phyloP scores from a whole-genome alignment of 2,329 filamentous ascomycete species.

The Pestalotiopsis sp. region DNA sequence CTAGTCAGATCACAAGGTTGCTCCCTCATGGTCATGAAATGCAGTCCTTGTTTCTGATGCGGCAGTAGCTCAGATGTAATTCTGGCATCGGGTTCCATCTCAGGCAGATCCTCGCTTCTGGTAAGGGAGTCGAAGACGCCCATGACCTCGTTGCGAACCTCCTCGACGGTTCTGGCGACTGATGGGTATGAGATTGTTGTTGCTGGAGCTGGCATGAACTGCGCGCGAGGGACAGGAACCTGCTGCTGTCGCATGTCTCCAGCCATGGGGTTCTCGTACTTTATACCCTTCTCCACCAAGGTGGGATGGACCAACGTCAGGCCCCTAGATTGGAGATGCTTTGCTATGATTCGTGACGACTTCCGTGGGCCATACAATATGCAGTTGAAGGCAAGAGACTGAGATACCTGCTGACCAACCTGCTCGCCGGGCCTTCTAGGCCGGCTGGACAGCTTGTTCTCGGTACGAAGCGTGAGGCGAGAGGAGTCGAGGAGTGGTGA shows the following conservation, averaged over 20 bases:
- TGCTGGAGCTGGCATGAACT: conserved; percentile 15
- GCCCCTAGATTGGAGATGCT: conserved; percentile 63
- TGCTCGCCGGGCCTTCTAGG: conserved; percentile 63
- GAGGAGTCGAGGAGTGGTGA: conserved; percentile 71
- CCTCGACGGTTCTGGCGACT: conserved; percentile 70
- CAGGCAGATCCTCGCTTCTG: conserved; percentile 72
- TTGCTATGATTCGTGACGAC: conserved; percentile 65
- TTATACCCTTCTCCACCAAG: conserved; percentile 65
- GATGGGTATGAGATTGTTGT: conserved; percentile 24
- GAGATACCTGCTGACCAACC: conserved; percentile 62
- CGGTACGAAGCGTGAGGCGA: conserved; percentile 65
- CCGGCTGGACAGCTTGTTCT: conserved; percentile 69
- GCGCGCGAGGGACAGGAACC: conserved; percentile 13
- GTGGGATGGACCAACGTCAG: conserved; percentile 68
- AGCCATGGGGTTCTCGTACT: conserved; percentile 70
- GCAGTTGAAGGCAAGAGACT: conserved; percentile 64
- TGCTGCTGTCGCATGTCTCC: conserved; percentile 35
- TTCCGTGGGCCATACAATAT: conserved; percentile 78
- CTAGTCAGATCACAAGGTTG: conserved; percentile 59
- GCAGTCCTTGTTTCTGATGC: conserved; percentile 88
- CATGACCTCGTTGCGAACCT: conserved; percentile 81
- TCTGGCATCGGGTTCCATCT: conserved; percentile 63
- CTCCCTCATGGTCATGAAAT: conserved; percentile 83
- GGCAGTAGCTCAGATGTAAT: conserved; percentile 71
- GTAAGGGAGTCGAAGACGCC: conserved; percentile 85